Conservation (phyloP, 495 filamentous ascomycete species). For the Aspergillus kassunensis region DNA sequence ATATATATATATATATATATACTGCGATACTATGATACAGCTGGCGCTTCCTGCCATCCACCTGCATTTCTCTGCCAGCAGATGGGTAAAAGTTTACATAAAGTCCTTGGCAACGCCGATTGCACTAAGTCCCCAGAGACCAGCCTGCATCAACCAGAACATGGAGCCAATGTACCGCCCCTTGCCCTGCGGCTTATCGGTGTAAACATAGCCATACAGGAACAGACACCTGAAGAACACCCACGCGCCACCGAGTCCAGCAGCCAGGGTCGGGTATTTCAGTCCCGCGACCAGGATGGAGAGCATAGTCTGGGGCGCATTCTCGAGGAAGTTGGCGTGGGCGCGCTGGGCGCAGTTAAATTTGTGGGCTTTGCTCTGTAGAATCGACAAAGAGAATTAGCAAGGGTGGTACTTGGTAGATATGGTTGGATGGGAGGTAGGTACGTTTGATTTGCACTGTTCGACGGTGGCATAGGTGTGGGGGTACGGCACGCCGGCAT, state of each 20-base stretch:
- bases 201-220: conserved; percentile 56
- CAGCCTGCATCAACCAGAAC: conserved; percentile 42
- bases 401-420: neutral
- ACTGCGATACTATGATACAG: no score
- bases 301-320: conserved; percentile 54
- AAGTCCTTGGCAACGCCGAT: conserved; percentile 39
- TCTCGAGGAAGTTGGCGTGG: conserved; percentile 69
- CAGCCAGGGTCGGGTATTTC: conserved; percentile 53
- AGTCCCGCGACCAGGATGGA: conserved; percentile 54
- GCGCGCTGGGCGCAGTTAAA: conserved; percentile 72
- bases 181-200: conserved; percentile 41
- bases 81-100: conserved; percentile 13
- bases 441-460: conserved; percentile 51
- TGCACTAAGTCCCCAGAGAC: conserved; percentile 42
- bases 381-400: neutral
- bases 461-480: conserved; percentile 58
- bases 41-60: no score
- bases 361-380: conserved; percentile 37
- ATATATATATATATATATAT: no score
- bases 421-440: neutral
- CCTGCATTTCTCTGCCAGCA: no score
- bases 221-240: conserved; percentile 50
- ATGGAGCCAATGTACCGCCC: conserved; percentile 39
- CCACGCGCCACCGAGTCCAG: conserved; percentile 54
- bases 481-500: conserved; percentile 57